A percentile compares a stretch with the other conserved stretches of the same genome.
These are phyloP conservation scores for Yamadazyma dendronema DNA, from an alignment of 1,139 yeast species.

Conservation along the genomic window DNA sequence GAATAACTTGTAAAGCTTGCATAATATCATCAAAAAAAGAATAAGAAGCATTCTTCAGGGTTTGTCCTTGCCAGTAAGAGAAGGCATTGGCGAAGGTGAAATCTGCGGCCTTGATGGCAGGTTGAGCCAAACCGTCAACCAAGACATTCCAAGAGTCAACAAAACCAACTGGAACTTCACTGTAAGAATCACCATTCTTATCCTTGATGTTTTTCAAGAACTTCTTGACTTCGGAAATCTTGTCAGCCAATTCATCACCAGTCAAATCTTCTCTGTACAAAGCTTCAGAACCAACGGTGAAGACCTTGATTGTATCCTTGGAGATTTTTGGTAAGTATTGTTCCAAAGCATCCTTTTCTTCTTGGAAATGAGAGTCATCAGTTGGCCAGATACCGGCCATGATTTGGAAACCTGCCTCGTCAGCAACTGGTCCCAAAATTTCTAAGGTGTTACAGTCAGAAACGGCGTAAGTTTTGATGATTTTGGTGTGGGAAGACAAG, in stretches of 20 bases:
- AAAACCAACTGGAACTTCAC: slow-evolving; percentile 76
- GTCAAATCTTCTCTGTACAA: slow-evolving; percentile 81
- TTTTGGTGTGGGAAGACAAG: slow-evolving; percentile 54
- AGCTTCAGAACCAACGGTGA: slow-evolving; percentile 91
- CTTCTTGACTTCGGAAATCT: slow-evolving; percentile 57
- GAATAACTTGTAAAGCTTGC: slow-evolving; percentile 90
- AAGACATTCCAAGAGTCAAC: slow-evolving; percentile 95
- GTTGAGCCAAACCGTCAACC: slow-evolving; percentile 70
- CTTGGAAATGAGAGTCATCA: slow-evolving; percentile 68
- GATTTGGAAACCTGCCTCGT: slow-evolving; percentile 66
- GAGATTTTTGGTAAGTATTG: slow-evolving; percentile 71
- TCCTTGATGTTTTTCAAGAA: slow-evolving; percentile 62
- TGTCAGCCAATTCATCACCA: slow-evolving; percentile 63
- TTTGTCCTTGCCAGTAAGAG: slow-evolving; percentile 98
- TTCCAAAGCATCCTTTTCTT: slow-evolving; percentile 67
- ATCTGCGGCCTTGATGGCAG: slow-evolving; percentile 79
- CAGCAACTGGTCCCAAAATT: slow-evolving; percentile 83
- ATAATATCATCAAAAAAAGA: slow-evolving; percentile 93
- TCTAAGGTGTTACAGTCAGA: slow-evolving; percentile 86
- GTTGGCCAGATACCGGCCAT: slow-evolving; percentile 91
- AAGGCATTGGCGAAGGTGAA: slow-evolving; percentile 89
- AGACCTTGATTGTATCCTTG: slow-evolving; percentile 61
- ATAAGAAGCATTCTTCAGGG: slow-evolving; percentile 73
- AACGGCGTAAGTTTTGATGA: slow-evolving; percentile 79
- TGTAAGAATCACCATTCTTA: slow-evolving; percentile 75